Evolutionary conservation across 2,329 filamentous ascomycete genomes (phyloP), one percentile per base, ranked within the genome.

Genomic region (Aspergillus sp.): DNA sequence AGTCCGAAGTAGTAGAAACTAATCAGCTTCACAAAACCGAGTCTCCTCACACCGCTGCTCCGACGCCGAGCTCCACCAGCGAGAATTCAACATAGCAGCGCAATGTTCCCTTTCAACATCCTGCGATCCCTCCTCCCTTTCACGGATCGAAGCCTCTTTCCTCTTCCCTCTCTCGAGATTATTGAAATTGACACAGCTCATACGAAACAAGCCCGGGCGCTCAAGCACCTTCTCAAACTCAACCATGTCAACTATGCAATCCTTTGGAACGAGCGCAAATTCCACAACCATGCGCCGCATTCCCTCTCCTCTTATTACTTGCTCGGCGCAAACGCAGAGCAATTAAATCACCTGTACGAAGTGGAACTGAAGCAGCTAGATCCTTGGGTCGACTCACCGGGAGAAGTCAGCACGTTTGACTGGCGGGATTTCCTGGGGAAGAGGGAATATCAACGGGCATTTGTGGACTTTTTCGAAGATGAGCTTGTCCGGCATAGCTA

Each of bases 381-480:
- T 66, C 84, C 88, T 25, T 99, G 95, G 95, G 77, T 81, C 57
- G 89, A 93, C 67, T 92, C 93, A 1, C 95, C 95, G 0, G 87
- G 89, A 4, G 95, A 99, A 78, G 86, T 99, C 55, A 87, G 88
- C 19, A 84, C 88, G 64, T 84, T 89, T 60, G 95, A 99, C 74
- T 99, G 95, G 94, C 84, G 89, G 65, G 90, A 94, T 60, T 95
- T 88, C 70, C 76, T 97, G 34, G 93, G 94, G 23, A 87, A 92
- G 74, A 85, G 84, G 74, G 81, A 86, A 83, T 97, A 96, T 72
- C 92, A 99, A 77, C 86, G 94, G 62, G 94, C 93, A 0, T 99
- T 89, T 72, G 83, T 99, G 59, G 93, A 99, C 75, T 98, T 95
- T 74, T 98, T 96, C 73, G 95, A 99, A 75, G 95, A 99, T 74